Evolutionary conservation across 257 asterid genomes (phyloP).

Genomic region (Sherardia arvensis): DNA sequence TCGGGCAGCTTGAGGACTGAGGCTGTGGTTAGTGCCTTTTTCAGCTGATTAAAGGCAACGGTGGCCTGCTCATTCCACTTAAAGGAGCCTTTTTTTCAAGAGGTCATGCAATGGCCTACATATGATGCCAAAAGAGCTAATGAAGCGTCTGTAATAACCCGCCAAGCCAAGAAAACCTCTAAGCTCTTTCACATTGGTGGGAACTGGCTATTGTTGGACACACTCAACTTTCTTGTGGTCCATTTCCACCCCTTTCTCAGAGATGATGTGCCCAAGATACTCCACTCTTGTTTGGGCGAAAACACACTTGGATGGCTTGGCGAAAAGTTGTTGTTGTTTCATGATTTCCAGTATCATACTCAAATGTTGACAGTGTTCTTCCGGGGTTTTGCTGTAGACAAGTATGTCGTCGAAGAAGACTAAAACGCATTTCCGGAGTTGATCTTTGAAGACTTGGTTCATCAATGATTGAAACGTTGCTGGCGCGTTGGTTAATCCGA

Average conservation of each 20-base stretch:
- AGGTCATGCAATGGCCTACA: neutral
- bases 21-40: neutral
- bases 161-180: too few species aligned
- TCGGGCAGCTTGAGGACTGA: neutral
- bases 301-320: neutral
- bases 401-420: constrained; percentile 15
- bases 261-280: too few species aligned
- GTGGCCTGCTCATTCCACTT: neutral
- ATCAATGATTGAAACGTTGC: constrained; percentile 5
- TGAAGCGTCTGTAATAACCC: neutral
- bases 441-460: neutral
- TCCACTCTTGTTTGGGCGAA: neutral
- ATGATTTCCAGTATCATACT: neutral
- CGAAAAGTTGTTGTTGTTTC: neutral
- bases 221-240: too few species aligned
- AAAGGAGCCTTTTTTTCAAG: neutral
- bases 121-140: neutral
- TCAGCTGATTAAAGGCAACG: neutral
- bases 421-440: neutral
- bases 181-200: too few species aligned
- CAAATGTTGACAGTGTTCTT: neutral
- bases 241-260: too few species aligned
- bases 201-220: too few species aligned
- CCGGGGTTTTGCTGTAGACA: neutral
- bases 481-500: constrained; percentile 4